Conservation (phyloP, 495 filamentous ascomycete species). For the Xanthoparmelia taractica region DNA sequence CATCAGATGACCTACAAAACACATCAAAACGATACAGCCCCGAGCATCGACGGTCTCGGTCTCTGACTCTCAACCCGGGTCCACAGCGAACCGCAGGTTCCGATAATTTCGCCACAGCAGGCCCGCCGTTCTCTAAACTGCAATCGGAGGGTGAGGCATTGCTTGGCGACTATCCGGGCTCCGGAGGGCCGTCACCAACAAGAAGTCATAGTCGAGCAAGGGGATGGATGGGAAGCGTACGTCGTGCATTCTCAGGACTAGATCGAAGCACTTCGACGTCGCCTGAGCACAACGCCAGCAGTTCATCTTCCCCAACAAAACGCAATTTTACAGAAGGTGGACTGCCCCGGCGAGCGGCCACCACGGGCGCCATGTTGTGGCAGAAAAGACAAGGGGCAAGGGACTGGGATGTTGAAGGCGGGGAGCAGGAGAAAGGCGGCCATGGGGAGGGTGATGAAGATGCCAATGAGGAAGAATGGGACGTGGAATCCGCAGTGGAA, state of each 20-base stretch:
- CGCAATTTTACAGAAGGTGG: constrained; percentile 5
- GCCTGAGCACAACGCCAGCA: constrained; percentile 21
- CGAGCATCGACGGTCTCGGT: constrained; percentile 19
- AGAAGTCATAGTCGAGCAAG: constrained; percentile 35
- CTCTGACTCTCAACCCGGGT: constrained; percentile 6
- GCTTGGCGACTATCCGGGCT: constrained; percentile 37
- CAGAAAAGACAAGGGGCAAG: constrained; percentile 49
- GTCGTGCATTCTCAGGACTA: constrained; percentile 42
- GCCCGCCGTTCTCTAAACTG: constrained; percentile 50
- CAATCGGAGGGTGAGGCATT: constrained; percentile 61
- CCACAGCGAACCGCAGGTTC: constrained; percentile 38
- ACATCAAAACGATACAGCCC: constrained; percentile 14
- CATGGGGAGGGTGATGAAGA: constrained; percentile 20
- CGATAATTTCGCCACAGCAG: constrained; percentile 63
- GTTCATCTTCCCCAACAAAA: constrained; percentile 24
- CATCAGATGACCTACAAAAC: constrained; percentile 22
- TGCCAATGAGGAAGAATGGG: constrained; percentile 69
- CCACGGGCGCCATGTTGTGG: constrained; percentile 53
- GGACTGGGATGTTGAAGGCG: constrained; percentile 44
- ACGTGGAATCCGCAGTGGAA: constrained; percentile 76
- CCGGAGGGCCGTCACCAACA: constrained; percentile 31
- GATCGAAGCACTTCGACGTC: constrained; percentile 33
- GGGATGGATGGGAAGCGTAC: constrained; percentile 50
- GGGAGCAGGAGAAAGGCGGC: constrained; percentile 24
- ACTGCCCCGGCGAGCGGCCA: constrained; percentile 47